phyloP scores from a whole-genome alignment of 768 basidiomycete species.

The Chalciporus chontae region DNA sequence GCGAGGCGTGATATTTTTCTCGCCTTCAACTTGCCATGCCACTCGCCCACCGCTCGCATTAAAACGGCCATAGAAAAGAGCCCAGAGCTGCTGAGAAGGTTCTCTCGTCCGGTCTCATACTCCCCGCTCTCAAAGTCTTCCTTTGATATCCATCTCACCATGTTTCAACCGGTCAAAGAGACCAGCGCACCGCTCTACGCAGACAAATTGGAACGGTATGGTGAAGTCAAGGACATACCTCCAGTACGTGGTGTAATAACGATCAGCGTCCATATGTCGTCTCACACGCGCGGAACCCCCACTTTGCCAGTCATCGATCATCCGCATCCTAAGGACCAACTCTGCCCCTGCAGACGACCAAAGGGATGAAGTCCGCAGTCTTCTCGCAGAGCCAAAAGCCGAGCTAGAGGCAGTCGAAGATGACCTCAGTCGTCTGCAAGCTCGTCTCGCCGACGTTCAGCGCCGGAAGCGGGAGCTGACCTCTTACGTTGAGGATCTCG shows the following conservation, averaged over 20 bases:
- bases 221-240: constrained; percentile 29
- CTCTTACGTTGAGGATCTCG: constrained; percentile 31
- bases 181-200: constrained; percentile 24
- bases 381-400: constrained; percentile 25
- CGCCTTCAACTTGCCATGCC: constrained; percentile 10
- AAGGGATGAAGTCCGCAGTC: constrained; percentile 23
- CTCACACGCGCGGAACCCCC: not conserved
- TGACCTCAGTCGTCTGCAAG: constrained; percentile 24
- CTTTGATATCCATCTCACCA: constrained; percentile 1
- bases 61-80: constrained; percentile 7
- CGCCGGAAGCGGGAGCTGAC: constrained; percentile 25
- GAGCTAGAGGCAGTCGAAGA: constrained; percentile 26
- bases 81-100: not conserved
- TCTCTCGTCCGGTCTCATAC: too few relatives aligned
- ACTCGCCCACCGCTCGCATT: constrained; percentile 5
- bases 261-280: constrained; percentile 1
- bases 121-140: not conserved
- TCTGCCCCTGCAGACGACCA: constrained; percentile 25
- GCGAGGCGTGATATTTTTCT: constrained; percentile 11
- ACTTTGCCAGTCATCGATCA: constrained; percentile 27
- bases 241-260: constrained; percentile 14
- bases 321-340: constrained; percentile 28
- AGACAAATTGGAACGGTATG: constrained; percentile 24
- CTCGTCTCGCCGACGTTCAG: constrained; percentile 29
- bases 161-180: constrained; percentile 19